Percentiles rank a stretch among this genome's conserved stretches.
phyloP scores from a whole-genome alignment of 2,329 filamentous ascomycete genomes.

The Colletotrichum aenigma region DNA sequence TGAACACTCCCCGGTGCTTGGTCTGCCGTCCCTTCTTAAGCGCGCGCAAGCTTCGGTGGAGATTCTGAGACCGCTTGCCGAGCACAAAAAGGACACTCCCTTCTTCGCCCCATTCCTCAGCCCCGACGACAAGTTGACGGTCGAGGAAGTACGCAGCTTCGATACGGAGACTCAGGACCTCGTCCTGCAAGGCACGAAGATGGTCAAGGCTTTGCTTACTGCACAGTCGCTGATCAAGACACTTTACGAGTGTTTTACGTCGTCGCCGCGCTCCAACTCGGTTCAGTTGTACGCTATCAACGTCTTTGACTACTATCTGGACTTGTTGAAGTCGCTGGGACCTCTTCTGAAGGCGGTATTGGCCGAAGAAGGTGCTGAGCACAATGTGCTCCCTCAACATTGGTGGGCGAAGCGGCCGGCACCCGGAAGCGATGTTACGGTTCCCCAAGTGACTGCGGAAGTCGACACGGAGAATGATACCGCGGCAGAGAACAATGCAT shows the following conservation, averaged over 20 bases:
- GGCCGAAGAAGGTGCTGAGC: slow-evolving; percentile 82
- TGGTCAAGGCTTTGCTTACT: slow-evolving; percentile 79
- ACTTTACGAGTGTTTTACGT: slow-evolving; percentile 75
- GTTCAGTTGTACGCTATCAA: slow-evolving; percentile 78
- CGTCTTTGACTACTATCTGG: slow-evolving; percentile 80
- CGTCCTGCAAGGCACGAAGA: slow-evolving; percentile 70
- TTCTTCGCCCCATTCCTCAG: slow-evolving; percentile 75
- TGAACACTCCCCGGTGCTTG: slow-evolving; percentile 79
- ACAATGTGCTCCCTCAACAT: slow-evolving; percentile 73
- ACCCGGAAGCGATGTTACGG: slow-evolving; percentile 12
- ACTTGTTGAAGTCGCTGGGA: slow-evolving; percentile 77
- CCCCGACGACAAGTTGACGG: slow-evolving; percentile 38
- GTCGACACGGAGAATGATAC: slow-evolving; percentile 32
- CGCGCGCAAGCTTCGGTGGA: slow-evolving; percentile 75
- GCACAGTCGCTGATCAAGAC: slow-evolving; percentile 78
- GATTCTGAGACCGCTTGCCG: slow-evolving; percentile 68
- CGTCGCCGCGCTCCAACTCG: slow-evolving; percentile 66
- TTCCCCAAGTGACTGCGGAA: slow-evolving; percentile 17
- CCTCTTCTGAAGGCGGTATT: slow-evolving; percentile 79
- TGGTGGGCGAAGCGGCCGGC: slow-evolving; percentile 47
- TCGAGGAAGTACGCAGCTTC: slow-evolving; percentile 36
- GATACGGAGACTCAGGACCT: slow-evolving; percentile 42
- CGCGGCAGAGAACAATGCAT: slow-evolving; percentile 34
- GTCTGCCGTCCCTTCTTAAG: slow-evolving; percentile 80
- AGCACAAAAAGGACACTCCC: slow-evolving; percentile 53